Conservation (phyloP, 1,284 basidiomycete genomes). For the Puccinia hordei region DNA sequence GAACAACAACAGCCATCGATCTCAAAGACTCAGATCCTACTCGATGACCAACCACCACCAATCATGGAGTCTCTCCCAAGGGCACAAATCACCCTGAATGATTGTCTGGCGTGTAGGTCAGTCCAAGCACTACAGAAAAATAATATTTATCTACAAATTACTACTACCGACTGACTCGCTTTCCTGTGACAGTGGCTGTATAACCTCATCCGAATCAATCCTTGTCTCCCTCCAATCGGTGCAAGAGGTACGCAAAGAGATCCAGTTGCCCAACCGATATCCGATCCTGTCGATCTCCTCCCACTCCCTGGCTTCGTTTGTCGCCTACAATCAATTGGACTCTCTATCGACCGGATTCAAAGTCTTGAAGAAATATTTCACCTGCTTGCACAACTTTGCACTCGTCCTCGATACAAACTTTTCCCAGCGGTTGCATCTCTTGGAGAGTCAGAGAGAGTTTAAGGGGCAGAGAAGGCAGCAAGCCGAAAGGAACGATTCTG, state of each 20-base stretch:
- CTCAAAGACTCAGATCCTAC: slow-evolving; percentile 78
- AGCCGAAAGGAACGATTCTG: slow-evolving; percentile 51
- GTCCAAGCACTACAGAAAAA: slow-evolving; percentile 54
- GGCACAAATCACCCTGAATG: slow-evolving; percentile 59
- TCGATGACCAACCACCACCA: slow-evolving; percentile 64
- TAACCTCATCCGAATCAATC: slow-evolving; percentile 59
- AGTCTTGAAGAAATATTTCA: slow-evolving; percentile 59
- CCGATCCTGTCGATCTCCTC: slow-evolving; percentile 86
- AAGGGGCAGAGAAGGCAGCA: slow-evolving; percentile 53
- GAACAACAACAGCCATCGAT: slow-evolving; percentile 23
- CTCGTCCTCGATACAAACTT: slow-evolving; percentile 92
- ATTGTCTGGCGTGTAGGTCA: slow-evolving; percentile 64
- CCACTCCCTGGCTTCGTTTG: slow-evolving; percentile 85
- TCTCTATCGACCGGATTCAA: slow-evolving; percentile 60
- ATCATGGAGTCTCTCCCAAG: slow-evolving; percentile 56
- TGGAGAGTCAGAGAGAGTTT: slow-evolving; percentile 79
- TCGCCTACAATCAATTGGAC: slow-evolving; percentile 63
- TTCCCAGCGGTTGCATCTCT: slow-evolving; percentile 80
- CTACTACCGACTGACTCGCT: not conserved
- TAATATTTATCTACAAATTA: slow-evolving; percentile 50
- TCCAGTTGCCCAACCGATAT: slow-evolving; percentile 61
- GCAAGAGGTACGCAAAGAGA: slow-evolving; percentile 60
- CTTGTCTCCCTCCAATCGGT: slow-evolving; percentile 58
- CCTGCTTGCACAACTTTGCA: slow-evolving; percentile 67
- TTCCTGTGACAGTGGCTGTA: slow-evolving; percentile 54